These are phyloP conservation scores for Fusarium sp. DNA, from an alignment of 2,329 filamentous ascomycete species.

Conservation along the genomic window DNA sequence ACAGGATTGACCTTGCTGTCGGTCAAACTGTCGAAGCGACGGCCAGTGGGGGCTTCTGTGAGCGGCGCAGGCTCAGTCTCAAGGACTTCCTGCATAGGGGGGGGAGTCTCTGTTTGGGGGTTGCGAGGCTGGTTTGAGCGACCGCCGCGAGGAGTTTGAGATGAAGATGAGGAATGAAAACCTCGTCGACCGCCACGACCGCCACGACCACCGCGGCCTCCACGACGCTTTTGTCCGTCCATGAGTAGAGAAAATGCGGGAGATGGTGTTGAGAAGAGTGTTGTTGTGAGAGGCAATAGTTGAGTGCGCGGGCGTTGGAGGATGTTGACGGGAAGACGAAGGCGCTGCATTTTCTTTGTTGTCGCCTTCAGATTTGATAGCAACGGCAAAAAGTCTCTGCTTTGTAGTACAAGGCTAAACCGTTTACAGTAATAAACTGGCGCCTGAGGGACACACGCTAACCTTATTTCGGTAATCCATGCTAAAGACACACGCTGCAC, in stretches of 20 bases:
- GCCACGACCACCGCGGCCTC: slow-evolving; percentile 21
- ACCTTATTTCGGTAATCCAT: background rate
- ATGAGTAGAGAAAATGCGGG: background rate
- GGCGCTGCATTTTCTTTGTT: slow-evolving; percentile 28
- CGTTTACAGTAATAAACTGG: background rate
- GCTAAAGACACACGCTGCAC: background rate
- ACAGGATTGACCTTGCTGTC: slow-evolving; percentile 60
- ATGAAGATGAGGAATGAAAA: background rate
- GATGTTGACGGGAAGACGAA: slow-evolving; percentile 14
- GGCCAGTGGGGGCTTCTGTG: slow-evolving; percentile 58
- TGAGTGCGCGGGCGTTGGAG: background rate
- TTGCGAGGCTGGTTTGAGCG: slow-evolving; percentile 9
- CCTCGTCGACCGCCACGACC: slow-evolving; percentile 30
- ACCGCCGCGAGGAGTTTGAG: slow-evolving; percentile 12
- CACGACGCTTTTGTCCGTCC: slow-evolving; percentile 28
- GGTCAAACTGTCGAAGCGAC: slow-evolving; percentile 61
- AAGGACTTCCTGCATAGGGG: background rate
- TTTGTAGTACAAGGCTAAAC: slow-evolving; percentile 14
- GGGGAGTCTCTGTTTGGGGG: background rate
- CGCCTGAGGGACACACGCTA: too few species aligned
- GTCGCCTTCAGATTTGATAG: slow-evolving; percentile 17
- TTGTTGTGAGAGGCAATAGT: background rate
- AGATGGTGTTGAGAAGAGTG: background rate
- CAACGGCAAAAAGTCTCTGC: slow-evolving; percentile 33
- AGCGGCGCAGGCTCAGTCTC: slow-evolving; percentile 12